Conservation (phyloP, 768 basidiomycete species). For the Tylopilus plumbeoviolaceoides region DNA sequence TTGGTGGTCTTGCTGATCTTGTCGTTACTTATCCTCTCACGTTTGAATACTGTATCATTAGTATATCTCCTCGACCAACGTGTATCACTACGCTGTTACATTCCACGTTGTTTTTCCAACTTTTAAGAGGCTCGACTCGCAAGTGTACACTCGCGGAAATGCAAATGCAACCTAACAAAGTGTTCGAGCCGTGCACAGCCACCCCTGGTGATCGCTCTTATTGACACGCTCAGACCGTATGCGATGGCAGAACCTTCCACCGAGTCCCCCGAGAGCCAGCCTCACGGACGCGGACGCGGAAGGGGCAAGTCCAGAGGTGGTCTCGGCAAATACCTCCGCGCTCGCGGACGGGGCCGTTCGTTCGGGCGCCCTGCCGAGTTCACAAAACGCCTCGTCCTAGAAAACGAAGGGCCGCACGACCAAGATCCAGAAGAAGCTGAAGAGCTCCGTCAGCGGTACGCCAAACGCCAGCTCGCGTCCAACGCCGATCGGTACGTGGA, state of each 20-base stretch:
- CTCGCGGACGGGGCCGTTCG: slow-evolving; percentile 59
- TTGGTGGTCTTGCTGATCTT: neutral
- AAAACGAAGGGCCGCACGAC: slow-evolving; percentile 46
- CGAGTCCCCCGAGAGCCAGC: slow-evolving; percentile 6
- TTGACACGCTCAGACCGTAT: neutral
- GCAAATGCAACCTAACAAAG: too few relatives aligned
- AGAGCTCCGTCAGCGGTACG: slow-evolving; percentile 48
- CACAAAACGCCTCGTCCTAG: slow-evolving; percentile 53
- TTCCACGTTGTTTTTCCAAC: neutral
- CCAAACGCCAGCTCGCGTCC: slow-evolving; percentile 55
- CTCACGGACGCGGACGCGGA: slow-evolving; percentile 41
- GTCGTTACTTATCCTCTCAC: slow-evolving; percentile 1
- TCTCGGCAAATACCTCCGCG: slow-evolving; percentile 69
- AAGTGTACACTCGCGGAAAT: neutral
- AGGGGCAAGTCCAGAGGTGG: slow-evolving; percentile 62
- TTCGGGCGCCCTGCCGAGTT: slow-evolving; percentile 65
- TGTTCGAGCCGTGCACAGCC: neutral
- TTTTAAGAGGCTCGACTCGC: neutral
- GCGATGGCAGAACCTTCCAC: slow-evolving; percentile 18
- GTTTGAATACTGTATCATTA: slow-evolving; percentile 15
- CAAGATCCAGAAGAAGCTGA: slow-evolving; percentile 42
- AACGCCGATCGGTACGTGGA: slow-evolving; percentile 77
- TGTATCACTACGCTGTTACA: slow-evolving; percentile 1
- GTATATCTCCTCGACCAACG: neutral
- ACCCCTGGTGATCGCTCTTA: neutral